Conservation (phyloP, 2,329 filamentous ascomycete species). For the Xylaria sp. region DNA sequence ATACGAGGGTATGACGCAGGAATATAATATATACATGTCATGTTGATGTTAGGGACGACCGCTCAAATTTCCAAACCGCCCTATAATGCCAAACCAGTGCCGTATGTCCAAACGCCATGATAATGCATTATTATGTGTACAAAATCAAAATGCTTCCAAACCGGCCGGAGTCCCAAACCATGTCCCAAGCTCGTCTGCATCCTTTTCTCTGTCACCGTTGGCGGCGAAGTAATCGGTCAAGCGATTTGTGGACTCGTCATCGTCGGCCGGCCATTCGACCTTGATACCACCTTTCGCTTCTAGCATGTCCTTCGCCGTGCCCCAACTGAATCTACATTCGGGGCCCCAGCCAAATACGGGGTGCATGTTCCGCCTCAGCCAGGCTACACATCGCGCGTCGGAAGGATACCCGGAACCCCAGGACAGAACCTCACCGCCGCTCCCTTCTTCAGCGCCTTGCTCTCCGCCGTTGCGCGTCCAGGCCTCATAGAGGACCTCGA, state of each 20-base stretch:
- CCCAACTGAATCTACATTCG: constrained; percentile 96
- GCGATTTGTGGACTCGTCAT: constrained; percentile 74
- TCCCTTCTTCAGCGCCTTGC: constrained; percentile 42
- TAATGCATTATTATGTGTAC: constrained; percentile 36
- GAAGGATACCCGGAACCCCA: constrained; percentile 97
- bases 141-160: constrained; percentile 73
- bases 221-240: constrained; percentile 80
- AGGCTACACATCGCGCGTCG: constrained; percentile 81
- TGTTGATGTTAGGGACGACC: constrained; percentile 37
- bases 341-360: constrained; percentile 94
- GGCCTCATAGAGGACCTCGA: constrained; percentile 79
- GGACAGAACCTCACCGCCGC: constrained; percentile 56
- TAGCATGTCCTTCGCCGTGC: constrained; percentile 91
- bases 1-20: constrained; percentile 38
- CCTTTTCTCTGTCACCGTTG: constrained; percentile 56
- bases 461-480: constrained; percentile 52
- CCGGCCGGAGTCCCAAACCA: constrained; percentile 86
- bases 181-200: constrained; percentile 73
- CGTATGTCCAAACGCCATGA: constrained; percentile 42
- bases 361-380: constrained; percentile 89
- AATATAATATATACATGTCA: constrained; percentile 47
- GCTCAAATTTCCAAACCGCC: constrained; percentile 29
- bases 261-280: constrained; percentile 85
- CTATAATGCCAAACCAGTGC: constrained; percentile 24
- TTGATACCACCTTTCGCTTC: constrained; percentile 78